Evolutionary conservation across 257 asterid species (phyloP), one percentile per base, ranked within the genome.

Genomic region (Petunia axillaris): DNA sequence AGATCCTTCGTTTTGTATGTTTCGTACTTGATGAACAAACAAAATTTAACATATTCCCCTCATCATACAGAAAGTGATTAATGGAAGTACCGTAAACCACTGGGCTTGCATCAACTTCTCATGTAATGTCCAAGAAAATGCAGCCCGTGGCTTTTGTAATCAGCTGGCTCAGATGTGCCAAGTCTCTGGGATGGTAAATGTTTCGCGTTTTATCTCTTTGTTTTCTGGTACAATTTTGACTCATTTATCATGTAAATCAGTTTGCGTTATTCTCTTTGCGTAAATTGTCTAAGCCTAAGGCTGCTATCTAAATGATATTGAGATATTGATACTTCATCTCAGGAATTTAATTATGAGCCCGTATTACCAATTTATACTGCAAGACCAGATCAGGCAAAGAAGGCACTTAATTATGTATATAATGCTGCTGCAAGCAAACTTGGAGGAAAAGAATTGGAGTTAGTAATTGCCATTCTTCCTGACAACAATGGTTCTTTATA

Each of bases 41-140:
- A 4, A 46, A 48, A 1, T 5, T 7, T 3, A 48, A 10, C 25
- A 48, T 15, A 15, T 71, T 25, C 25, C 16, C 11, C 35, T 71
- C 35, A 48, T 71, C 13, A 50, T 73, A 36, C 62, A 96, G 99
- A 96, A 96, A 96, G 91, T 96, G 95, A 93, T 96, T 25, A 94
- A 96, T 46, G 99, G 99, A 54, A 93, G 94, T 97, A 96, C 91
- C 39, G 97, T 96, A 36, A 87, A 88, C 86, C 97, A 94, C 4
- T 96, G 99, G 99, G 98, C 99, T 9, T 96, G 99, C 78, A 91
- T 96, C 81, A 96, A 94, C 92, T 96, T 96, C 88, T 96, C 99
- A 9, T 83, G 99, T 64, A 88, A 96, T 6, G 97, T 96, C 59
- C 99, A 96, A 90, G 99, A 96, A 63, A 91, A 88, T 65, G 94